Evolutionary conservation across 371 early-diverging fungal species (phyloP).

Genomic region (Mortierella sp.): DNA sequence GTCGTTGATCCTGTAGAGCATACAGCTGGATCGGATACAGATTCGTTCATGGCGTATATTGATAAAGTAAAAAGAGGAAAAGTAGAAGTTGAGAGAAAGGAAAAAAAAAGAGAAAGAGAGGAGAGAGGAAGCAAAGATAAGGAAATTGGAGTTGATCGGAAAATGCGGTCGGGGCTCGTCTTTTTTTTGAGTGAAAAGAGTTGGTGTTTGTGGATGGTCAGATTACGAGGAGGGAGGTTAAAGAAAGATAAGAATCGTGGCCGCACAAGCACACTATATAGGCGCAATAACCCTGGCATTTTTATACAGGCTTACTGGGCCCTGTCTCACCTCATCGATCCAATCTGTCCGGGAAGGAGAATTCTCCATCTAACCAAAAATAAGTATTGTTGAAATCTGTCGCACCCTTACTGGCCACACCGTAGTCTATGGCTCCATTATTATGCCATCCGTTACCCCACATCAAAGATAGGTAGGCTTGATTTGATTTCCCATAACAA

Average conservation of each 20-base stretch:
- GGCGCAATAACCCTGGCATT: too few species aligned
- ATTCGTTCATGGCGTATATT: neutral
- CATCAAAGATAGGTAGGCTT: neutral
- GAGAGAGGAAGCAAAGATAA: neutral
- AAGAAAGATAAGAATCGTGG: too few species aligned
- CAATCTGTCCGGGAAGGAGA: too few species aligned
- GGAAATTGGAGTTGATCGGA: neutral
- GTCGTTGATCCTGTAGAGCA: neutral
- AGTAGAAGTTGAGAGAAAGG: neutral
- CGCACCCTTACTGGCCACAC: neutral
- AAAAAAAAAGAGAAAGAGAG: neutral
- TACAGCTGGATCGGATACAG: slow-evolving; percentile 1
- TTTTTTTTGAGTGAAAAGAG: too few species aligned
- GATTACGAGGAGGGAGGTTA: too few species aligned
- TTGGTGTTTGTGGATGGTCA: too few species aligned
- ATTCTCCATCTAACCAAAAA: too few species aligned
- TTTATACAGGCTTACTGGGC: too few species aligned
- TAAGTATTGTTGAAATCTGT: neutral
- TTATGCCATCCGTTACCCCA: too few species aligned
- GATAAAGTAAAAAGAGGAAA: neutral
- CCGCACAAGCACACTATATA: too few species aligned
- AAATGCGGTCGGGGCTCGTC: too few species aligned
- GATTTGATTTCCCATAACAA: slow-evolving; percentile 6
- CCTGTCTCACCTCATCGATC: too few species aligned
- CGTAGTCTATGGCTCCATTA: neutral